Evolutionary conservation across 2,329 filamentous ascomycete genomes (phyloP), one percentile per base, ranked within the genome.

Genomic region (Paramyrothecium sp.): DNA sequence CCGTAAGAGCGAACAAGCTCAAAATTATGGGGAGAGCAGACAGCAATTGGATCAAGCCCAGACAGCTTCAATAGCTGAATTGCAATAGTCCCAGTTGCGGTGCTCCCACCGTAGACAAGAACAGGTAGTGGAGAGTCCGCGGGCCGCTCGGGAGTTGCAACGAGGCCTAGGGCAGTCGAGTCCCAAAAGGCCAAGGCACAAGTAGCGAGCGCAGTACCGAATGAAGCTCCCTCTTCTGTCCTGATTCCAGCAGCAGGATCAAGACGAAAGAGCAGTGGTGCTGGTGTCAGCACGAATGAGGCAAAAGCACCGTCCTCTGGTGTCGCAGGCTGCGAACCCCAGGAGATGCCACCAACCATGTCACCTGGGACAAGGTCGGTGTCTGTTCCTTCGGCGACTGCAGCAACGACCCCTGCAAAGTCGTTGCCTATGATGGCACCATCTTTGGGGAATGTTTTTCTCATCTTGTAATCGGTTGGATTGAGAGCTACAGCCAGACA

Each of bases 1-100:
- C 80, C 80, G 20, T 73, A 70, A 0, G 63, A 65, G 54, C 69
- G 69, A 23, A 78, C 71, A 8, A 76, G 71, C 2, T 69, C 72
- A 46, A 70, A 69, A 62, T 80, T 79, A 20, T 60, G 58, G 2
- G 70, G 64, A 10, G 61, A 52, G 47, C 47, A 58, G 5, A 54
- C 54, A 7, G 58, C 26, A 13, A 58, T 52, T 13, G 56, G 51
- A 33, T 38, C 51, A 21, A 38, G 19, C 3, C 51, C 51, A 21
- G 51, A 53, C 51, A 53, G 30, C 30, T 53, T 53, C 17, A 53
- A n/a, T 21, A 53, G 30, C 16, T 53, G 51, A 20, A 53, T 53
- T n/a, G 51, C 51, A 11, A 41, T 34, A 4, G 51, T 53, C 19
- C 51, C 51, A 20, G 23, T 34, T 20, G 51, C 30, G 7, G 51